A percentile compares a stretch with the other conserved stretches of the same genome.
These are phyloP conservation scores for Cucurbita maxima DNA, from an alignment of 306 rosid genomes.

Conservation along the genomic window DNA sequence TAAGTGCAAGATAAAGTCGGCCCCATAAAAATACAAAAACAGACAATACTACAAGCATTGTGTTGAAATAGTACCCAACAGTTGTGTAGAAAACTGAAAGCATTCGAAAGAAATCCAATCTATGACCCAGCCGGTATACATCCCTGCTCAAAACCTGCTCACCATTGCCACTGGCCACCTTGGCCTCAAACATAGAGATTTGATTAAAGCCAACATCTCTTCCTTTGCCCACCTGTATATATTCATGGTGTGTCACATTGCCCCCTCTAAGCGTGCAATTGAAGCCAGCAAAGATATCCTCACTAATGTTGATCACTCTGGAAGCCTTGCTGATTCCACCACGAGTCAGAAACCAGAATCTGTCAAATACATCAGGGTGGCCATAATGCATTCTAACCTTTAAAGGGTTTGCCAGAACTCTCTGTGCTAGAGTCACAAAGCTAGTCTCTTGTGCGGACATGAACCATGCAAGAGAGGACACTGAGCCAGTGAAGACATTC, in stretches of 20 bases:
- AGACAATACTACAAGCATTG: conserved; percentile 58
- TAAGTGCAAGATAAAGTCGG: conserved; percentile 84
- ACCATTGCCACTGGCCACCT: conserved; percentile 89
- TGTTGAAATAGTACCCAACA: conserved; percentile 59
- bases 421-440: conserved; percentile 90
- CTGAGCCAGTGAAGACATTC: conserved; percentile 89
- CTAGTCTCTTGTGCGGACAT: conserved; percentile 91
- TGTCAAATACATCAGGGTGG: conserved; percentile 88
- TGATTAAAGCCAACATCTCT: conserved; percentile 96
- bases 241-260: conserved; percentile 93
- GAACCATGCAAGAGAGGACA: conserved; percentile 95
- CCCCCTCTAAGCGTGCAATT: conserved; percentile 91
- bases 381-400: conserved; percentile 97
- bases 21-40: conserved; percentile 87
- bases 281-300: conserved; percentile 96
- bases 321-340: conserved; percentile 97
- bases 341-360: conserved; percentile 80
- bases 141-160: conserved; percentile 94
- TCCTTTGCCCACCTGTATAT: conserved; percentile 92
- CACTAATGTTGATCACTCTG: conserved; percentile 80
- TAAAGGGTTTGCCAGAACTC: conserved; percentile 85
- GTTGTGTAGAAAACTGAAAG: conserved; percentile 83
- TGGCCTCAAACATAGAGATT: conserved; percentile 91
- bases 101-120: conserved; percentile 96
- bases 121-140: conserved; percentile 81